A percentile compares a stretch with the other conserved stretches of the same genome.
Conservation (phyloP, 176 grass and related monocot genomes). For the Phoenix roebelenii region DNA sequence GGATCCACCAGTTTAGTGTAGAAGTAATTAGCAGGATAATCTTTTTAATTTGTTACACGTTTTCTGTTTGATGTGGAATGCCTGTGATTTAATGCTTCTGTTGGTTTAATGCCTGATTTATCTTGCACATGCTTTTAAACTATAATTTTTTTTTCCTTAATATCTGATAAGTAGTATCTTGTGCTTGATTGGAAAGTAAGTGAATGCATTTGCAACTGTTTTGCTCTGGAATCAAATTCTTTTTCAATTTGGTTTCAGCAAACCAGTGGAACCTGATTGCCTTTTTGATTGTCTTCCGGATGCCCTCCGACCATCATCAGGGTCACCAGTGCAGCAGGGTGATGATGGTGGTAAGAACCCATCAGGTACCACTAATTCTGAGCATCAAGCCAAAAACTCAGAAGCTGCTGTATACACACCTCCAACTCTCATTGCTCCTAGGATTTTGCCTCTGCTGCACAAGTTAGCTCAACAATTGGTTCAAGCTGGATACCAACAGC, state of each 20-base stretch:
- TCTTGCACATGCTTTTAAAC: too few relatives aligned
- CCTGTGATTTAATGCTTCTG: too few relatives aligned
- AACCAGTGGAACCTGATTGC: constrained; percentile 80
- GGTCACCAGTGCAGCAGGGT: constrained; percentile 30
- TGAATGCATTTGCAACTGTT: neutral
- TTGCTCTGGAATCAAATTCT: neutral
- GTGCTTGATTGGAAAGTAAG: too few relatives aligned
- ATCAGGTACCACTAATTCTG: constrained; percentile 20
- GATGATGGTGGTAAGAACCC: constrained; percentile 57
- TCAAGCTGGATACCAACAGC: constrained; percentile 68
- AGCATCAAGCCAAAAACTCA: constrained; percentile 30
- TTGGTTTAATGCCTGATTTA: too few relatives aligned
- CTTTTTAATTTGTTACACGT: too few relatives aligned
- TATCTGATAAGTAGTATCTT: too few relatives aligned
- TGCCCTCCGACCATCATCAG: constrained; percentile 58
- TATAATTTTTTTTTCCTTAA: too few relatives aligned
- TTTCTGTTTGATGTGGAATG: too few relatives aligned
- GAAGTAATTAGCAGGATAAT: too few relatives aligned
- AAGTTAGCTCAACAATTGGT: constrained; percentile 89
- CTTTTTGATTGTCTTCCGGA: constrained; percentile 92
- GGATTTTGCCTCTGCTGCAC: constrained; percentile 69
- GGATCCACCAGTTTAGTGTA: too few relatives aligned
- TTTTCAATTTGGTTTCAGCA: constrained; percentile 40
- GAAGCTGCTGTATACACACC: constrained; percentile 66
- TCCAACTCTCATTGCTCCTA: constrained; percentile 76